Evolutionary conservation across 2,329 filamentous ascomycete species (phyloP).

Genomic region (Monosporascus sp.): DNA sequence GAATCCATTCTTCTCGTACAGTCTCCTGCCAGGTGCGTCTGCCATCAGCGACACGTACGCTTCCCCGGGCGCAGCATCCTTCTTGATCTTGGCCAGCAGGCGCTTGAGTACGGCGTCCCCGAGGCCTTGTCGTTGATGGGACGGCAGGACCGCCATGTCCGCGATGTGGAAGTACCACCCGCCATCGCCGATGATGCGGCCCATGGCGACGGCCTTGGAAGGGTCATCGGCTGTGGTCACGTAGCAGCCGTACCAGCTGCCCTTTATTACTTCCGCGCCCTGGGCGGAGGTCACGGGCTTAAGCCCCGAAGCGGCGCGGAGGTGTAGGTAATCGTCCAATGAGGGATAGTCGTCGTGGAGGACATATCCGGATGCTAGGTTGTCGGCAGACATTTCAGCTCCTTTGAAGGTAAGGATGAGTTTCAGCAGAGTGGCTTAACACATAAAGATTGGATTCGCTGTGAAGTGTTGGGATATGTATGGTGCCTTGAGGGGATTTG

Average conservation of each 20-base stretch:
- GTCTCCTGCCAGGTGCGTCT: slow-evolving; percentile 36
- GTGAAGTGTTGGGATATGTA: background rate
- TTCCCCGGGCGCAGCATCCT: slow-evolving; percentile 30
- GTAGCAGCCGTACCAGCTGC: slow-evolving; percentile 40
- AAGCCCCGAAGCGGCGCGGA: slow-evolving; percentile 32
- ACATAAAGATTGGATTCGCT: background rate
- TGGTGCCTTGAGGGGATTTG: background rate
- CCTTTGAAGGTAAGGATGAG: background rate
- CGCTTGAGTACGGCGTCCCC: slow-evolving; percentile 39
- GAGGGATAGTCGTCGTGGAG: slow-evolving; percentile 30
- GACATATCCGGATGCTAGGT: slow-evolving; percentile 30
- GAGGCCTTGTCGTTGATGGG: slow-evolving; percentile 42
- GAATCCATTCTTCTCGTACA: slow-evolving; percentile 45
- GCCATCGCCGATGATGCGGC: slow-evolving; percentile 46
- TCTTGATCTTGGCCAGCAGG: slow-evolving; percentile 36
- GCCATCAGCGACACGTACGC: slow-evolving; percentile 42
- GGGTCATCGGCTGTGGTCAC: slow-evolving; percentile 23
- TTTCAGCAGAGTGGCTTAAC: background rate
- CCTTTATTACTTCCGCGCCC: slow-evolving; percentile 27
- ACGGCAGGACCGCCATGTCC: slow-evolving; percentile 46
- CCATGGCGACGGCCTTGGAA: slow-evolving; percentile 39
- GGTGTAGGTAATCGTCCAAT: slow-evolving; percentile 30
- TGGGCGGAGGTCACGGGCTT: slow-evolving; percentile 32
- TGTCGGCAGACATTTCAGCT: background rate
- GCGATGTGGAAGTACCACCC: slow-evolving; percentile 46